Base-by-base conservation (phyloP, 352 stramenopile genomes). In the Stramenopiles sp. region DNA sequence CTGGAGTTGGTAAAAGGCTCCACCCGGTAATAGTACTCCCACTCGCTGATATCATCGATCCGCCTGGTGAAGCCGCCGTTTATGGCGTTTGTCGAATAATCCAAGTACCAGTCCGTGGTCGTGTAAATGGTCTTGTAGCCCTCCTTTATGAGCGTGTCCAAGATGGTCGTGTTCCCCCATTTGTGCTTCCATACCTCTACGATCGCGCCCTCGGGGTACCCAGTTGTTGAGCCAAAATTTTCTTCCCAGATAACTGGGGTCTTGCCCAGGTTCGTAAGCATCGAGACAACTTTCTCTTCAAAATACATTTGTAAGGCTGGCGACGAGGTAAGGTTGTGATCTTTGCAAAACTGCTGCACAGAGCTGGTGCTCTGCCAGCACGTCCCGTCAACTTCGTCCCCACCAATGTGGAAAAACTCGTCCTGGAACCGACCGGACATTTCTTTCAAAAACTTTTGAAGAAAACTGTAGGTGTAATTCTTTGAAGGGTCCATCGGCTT, bases 361-460 rank as follows among this genome's bases (percentile, higher is more conserved):
- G 12, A 12, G 12, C 12, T 12, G 25, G 12, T 63, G 43, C 43
- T 63, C n/a, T 35, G 73, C 77, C 77, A 80, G 34, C 77, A 80
- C 33, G 68, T 4, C 25, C 53, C 76, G 73, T 80, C 36, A 68
- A 80, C 76, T 53, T 80, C 77, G 69, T 80, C 77, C 31, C 77
- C 77, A 33, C 77, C 77, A 12, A 80, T 37, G 25, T 80, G 77
- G 43, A 80, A 78, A 34, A 74, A 76, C 63, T 79, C 34, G 25
- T 75, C 74, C 18, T 68, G 76, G 76, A 80, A 80, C 18, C 12
- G 12, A 63, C 25, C 43, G 12, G 12, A 18, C 12, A 63, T 63
- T 63, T 63, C 43, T 18, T 12, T 25, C 12, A 18, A 63, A 63
- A 63, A 63, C 25, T 63, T 12, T 25, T 12, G 12, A 12, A 63